A percentile compares a stretch with the other conserved stretches of the same genome.
These are phyloP conservation scores for Solanum dulcamara DNA, from an alignment of 257 asterid genomes.

Conservation along the genomic window DNA sequence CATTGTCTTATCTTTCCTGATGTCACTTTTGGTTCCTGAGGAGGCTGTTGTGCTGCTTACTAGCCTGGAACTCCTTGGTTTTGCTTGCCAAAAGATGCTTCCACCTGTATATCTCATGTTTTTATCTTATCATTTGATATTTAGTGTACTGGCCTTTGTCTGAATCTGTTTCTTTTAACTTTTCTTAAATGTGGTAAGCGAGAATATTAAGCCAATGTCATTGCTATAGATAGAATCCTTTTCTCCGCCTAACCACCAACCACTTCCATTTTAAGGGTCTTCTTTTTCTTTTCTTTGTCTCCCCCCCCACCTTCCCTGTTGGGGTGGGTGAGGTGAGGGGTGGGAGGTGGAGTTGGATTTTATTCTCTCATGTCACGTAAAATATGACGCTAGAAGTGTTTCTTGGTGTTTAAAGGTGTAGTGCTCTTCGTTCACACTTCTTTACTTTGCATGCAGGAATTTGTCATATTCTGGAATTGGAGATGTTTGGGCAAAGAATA, in stretches of 20 bases:
- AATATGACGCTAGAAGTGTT: conserved; percentile 1
- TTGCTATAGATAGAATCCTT: not conserved
- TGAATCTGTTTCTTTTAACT: not conserved
- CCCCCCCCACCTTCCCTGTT: not conserved
- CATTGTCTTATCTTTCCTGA: not conserved
- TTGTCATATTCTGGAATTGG: conserved; percentile 20
- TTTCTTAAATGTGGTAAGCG: not conserved
- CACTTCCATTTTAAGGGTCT: not conserved
- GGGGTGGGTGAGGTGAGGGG: not conserved
- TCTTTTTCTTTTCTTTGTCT: not conserved
- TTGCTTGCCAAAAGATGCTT: not conserved
- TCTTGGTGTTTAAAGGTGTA: not conserved
- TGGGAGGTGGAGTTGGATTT: not conserved
- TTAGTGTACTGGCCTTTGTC: not conserved
- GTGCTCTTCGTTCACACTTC: not conserved
- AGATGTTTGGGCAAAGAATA: conserved; percentile 24
- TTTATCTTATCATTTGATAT: not conserved
- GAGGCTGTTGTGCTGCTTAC: not conserved
- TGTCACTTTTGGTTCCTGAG: not conserved
- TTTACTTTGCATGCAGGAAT: conserved; percentile 24
- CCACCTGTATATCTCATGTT: not conserved
- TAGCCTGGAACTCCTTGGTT: not conserved
- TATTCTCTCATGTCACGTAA: not conserved
- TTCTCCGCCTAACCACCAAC: not conserved
- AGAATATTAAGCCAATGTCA: not conserved